Evolutionary conservation across 192 early-diverging fungal genomes (phyloP).

Genomic region (Coemansia sp.): DNA sequence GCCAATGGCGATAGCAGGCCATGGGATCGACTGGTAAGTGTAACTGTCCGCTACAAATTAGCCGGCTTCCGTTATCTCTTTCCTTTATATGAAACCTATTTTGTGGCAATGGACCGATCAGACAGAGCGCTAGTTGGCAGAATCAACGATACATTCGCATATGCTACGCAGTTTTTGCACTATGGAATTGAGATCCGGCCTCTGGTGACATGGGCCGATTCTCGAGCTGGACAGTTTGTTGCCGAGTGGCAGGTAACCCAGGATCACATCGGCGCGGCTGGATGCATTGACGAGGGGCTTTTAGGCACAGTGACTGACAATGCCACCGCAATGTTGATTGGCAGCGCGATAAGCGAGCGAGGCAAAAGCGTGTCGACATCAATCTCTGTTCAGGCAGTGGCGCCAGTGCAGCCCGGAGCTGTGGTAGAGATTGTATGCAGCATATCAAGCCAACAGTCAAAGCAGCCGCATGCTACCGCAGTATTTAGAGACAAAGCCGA

Average conservation of each 20-base stretch:
- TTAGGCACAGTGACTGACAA: slow-evolving; percentile 45
- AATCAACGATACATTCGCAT: slow-evolving; percentile 6
- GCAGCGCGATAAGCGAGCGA: slow-evolving; percentile 1
- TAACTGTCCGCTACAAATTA: too few relatives aligned
- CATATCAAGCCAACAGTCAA: slow-evolving; percentile 6
- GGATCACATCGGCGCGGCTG: slow-evolving; percentile 19
- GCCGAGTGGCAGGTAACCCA: slow-evolving; percentile 35
- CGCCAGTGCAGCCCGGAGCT: slow-evolving; percentile 18
- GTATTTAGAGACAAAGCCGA: slow-evolving; percentile 27
- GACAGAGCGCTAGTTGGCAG: slow-evolving; percentile 13
- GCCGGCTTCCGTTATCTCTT: not conserved
- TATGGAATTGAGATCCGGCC: slow-evolving; percentile 34
- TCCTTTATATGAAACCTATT: not conserved
- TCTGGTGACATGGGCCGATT: slow-evolving; percentile 14
- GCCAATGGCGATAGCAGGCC: too few relatives aligned
- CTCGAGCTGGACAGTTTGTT: slow-evolving; percentile 12
- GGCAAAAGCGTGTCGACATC: slow-evolving; percentile 31
- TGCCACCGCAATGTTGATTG: slow-evolving; percentile 29
- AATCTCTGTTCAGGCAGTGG: slow-evolving; percentile 21
- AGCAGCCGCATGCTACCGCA: slow-evolving; percentile 35
- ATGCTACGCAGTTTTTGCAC: slow-evolving; percentile 13
- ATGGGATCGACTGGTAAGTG: too few relatives aligned
- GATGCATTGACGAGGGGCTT: slow-evolving; percentile 36
- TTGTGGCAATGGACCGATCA: slow-evolving; percentile 3
- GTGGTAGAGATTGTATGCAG: slow-evolving; percentile 28